These are phyloP conservation scores for Umbelopsis sp. DNA, from an alignment of 192 early-diverging fungal species.

Conservation along the genomic window DNA sequence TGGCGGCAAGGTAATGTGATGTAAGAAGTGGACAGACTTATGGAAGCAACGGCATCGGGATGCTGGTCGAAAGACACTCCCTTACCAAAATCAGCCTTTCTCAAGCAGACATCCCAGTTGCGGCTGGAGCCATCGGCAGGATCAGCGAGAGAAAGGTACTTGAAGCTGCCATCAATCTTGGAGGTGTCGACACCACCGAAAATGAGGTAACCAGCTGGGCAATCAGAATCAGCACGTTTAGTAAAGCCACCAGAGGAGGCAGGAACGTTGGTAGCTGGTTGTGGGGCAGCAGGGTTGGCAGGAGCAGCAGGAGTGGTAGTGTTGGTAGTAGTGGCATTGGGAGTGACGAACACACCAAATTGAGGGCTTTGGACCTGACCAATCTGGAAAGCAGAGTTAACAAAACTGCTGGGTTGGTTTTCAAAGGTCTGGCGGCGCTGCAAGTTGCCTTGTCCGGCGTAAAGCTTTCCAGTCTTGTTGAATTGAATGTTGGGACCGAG, in stretches of 20 bases:
- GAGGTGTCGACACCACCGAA: slow-evolving; percentile 38
- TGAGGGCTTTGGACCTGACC: slow-evolving; percentile 28
- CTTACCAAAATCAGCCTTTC: slow-evolving; percentile 5
- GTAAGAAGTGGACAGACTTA: slow-evolving; percentile 10
- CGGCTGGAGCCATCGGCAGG: neutral
- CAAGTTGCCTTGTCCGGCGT: slow-evolving; percentile 12
- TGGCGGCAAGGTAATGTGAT: slow-evolving; percentile 36
- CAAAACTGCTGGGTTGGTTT: slow-evolving; percentile 2
- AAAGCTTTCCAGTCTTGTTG: slow-evolving; percentile 24
- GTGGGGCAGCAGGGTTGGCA: neutral
- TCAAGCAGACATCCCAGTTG: slow-evolving; percentile 22
- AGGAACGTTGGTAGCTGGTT: neutral
- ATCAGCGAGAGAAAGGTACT: slow-evolving; percentile 8
- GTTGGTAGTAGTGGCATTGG: neutral
- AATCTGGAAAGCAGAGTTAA: slow-evolving; percentile 13
- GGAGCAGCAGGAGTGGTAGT: slow-evolving; percentile 18
- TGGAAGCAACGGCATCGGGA: slow-evolving; percentile 5
- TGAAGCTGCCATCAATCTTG: slow-evolving; percentile 18
- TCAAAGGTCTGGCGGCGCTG: slow-evolving; percentile 5
- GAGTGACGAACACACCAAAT: slow-evolving; percentile 36
- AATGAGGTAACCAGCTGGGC: slow-evolving; percentile 39
- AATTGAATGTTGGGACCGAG: slow-evolving; percentile 38
- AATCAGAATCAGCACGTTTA: slow-evolving; percentile 25
- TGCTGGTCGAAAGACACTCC: neutral
- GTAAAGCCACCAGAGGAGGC: slow-evolving; percentile 30